These are phyloP conservation scores for Phytopythium vexans DNA, from an alignment of 352 stramenopile genomes.

Conservation along the genomic window DNA sequence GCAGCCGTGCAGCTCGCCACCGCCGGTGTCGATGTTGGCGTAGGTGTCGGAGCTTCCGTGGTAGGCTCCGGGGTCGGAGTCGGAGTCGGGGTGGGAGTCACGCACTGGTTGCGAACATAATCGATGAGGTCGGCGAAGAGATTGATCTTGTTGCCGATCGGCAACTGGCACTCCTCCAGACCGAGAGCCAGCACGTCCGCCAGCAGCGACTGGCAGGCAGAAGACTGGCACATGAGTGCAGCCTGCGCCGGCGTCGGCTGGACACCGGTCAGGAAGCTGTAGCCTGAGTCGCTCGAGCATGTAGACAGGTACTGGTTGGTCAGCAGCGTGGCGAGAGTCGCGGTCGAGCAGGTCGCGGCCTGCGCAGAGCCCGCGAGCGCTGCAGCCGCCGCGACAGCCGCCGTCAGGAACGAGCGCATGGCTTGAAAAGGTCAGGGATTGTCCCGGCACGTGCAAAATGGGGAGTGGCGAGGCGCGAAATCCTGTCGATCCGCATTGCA, in stretches of 20 bases:
- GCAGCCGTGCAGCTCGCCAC: constrained; percentile 15
- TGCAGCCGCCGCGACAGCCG: too few relatives aligned
- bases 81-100: not conserved
- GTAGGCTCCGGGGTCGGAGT: not conserved
- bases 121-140: constrained; percentile 17
- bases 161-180: constrained; percentile 17
- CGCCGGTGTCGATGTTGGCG: constrained; percentile 4
- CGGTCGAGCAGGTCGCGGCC: too few relatives aligned
- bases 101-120: constrained; percentile 16
- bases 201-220: constrained; percentile 13
- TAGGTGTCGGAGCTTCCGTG: not conserved
- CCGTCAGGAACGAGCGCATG: too few relatives aligned
- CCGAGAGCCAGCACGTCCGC: constrained; percentile 15
- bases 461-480: too few relatives aligned
- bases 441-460: too few relatives aligned
- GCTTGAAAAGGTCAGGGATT: too few relatives aligned
- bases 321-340: constrained; percentile 6
- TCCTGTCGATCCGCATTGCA: too few relatives aligned
- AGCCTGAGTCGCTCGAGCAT: too few relatives aligned
- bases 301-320: constrained; percentile 15
- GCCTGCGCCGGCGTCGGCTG: constrained; percentile 12
- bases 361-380: too few relatives aligned
- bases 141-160: constrained; percentile 22
- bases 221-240: constrained; percentile 16
- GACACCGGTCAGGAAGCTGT: constrained; percentile 10